Conservation (phyloP, 2,329 filamentous ascomycete genomes). For the Pseudogymnoascus sp. region DNA sequence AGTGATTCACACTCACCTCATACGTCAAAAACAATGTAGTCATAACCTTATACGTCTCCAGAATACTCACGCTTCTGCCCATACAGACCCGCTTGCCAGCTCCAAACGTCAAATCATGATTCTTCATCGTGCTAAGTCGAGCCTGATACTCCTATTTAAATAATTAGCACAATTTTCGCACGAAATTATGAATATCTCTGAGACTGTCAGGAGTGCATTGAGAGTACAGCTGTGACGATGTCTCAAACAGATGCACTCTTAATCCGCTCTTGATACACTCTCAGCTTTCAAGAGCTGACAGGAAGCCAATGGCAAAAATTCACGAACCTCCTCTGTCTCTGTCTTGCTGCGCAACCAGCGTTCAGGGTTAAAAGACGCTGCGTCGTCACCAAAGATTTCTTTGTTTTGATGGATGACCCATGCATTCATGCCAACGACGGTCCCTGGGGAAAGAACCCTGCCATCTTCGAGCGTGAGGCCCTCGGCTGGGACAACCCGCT, state of each 20-base stretch:
- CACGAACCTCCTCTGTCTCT: conserved; percentile 25
- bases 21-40: conserved; percentile 38
- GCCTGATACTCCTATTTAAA: conserved; percentile 21
- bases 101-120: conserved; percentile 34
- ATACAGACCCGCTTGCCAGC: conserved; percentile 35
- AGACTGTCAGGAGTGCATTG: not conserved
- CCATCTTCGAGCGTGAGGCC: conserved; percentile 33
- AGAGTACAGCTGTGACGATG: not conserved
- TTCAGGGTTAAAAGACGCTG: conserved; percentile 37
- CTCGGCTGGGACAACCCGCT: conserved; percentile 39
- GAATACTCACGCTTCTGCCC: conserved; percentile 32
- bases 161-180: not conserved
- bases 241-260: not conserved
- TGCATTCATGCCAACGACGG: conserved; percentile 34
- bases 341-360: conserved; percentile 35
- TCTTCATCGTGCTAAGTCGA: conserved; percentile 31
- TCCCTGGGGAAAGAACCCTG: conserved; percentile 29
- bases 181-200: not conserved
- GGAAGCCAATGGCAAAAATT: not conserved
- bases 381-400: conserved; percentile 36
- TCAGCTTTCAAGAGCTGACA: not conserved
- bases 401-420: conserved; percentile 33
- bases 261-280: not conserved
- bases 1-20: conserved; percentile 27
- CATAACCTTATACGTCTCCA: conserved; percentile 39